Percentiles rank a stretch among this genome's conserved stretches.
Evolutionary conservation across 1,139 yeast genomes (phyloP).

Genomic region (Starmera stellimalicola): DNA sequence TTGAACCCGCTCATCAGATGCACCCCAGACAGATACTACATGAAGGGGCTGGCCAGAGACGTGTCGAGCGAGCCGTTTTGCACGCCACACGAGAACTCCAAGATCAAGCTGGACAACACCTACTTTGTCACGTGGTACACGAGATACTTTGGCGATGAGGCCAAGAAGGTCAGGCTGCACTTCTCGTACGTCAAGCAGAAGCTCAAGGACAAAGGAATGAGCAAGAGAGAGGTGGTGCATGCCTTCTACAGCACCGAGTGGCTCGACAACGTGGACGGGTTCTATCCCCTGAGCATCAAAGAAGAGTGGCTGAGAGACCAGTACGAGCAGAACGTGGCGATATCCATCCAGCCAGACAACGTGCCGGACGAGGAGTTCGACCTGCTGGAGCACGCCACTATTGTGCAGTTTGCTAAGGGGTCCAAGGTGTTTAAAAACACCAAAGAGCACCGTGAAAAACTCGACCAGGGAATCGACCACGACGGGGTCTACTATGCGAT

Average conservation of each 20-base stretch:
- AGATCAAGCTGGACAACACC: slow-evolving; percentile 46
- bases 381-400: slow-evolving; percentile 39
- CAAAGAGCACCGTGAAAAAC: slow-evolving; percentile 41
- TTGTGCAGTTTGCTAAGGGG: slow-evolving; percentile 46
- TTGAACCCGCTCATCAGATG: slow-evolving; percentile 78
- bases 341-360: slow-evolving; percentile 66
- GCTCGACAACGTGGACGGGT: slow-evolving; percentile 58
- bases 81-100: slow-evolving; percentile 56
- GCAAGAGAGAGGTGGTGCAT: slow-evolving; percentile 34
- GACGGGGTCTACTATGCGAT: slow-evolving; percentile 62
- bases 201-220: slow-evolving; percentile 45
- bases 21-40: slow-evolving; percentile 65
- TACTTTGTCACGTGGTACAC: slow-evolving; percentile 81
- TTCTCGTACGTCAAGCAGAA: slow-evolving; percentile 55
- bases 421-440: slow-evolving; percentile 53
- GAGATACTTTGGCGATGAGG: slow-evolving; percentile 36
- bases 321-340: slow-evolving; percentile 36
- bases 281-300: slow-evolving; percentile 46
- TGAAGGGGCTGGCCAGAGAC: slow-evolving; percentile 54
- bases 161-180: slow-evolving; percentile 53
- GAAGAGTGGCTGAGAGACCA: slow-evolving; percentile 53
- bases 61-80: slow-evolving; percentile 66
- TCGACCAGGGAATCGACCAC: slow-evolving; percentile 48
- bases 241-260: slow-evolving; percentile 67
- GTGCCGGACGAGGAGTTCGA: slow-evolving; percentile 59